Base-by-base conservation (phyloP, 1,284 basidiomycete species). In the Cryptococcus sp. region DNA sequence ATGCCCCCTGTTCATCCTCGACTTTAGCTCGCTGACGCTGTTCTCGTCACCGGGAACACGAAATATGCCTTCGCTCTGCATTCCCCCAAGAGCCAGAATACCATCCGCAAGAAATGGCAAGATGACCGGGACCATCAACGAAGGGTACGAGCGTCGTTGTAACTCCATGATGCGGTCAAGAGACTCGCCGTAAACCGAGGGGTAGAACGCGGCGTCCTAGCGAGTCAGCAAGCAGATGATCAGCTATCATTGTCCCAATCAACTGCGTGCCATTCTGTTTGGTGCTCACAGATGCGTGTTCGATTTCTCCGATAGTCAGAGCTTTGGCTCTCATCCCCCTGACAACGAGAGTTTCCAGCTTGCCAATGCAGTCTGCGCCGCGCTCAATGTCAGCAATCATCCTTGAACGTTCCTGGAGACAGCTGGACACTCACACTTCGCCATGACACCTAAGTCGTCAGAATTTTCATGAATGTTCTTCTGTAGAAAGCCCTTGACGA, bases 31-130 rank as follows among this genome's bases (percentile, higher is more conserved):
- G 0, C 88, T 87, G 43, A 96, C 89, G 3, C 85, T 82, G 75
- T 95, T 93, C 13, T 83, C 83, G 74, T 95, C 92, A 0, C 92
- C 93, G 7, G 92, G 88, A 2, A 93, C 86, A 43, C 93, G 86
- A 79, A 94, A 96, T 61, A 94, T 92, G 29, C 93, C 93, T 69
- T 94, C 91, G 23, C 87, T 80, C 69, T 87, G 87, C 40, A 86
- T 85, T 2, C 92, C 91, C 0, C 91, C 91, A 4, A 93, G 81
- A 2, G 89, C 89, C 25, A 96, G 83, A 64, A 95, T 92, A 8
- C 89, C 91, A 66, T 94, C 89, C 0, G 90, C 86, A 34, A 95
- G 86, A 82, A 95, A 95, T 19, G 91, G 89, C 4, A 95, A 84
- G 67, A 95, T 89, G 74, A 93, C 90, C 15, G 93, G 93, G 7